These are phyloP conservation scores for Colletotrichum tamarilloi DNA, from an alignment of 2,329 filamentous ascomycete species.

Conservation along the genomic window DNA sequence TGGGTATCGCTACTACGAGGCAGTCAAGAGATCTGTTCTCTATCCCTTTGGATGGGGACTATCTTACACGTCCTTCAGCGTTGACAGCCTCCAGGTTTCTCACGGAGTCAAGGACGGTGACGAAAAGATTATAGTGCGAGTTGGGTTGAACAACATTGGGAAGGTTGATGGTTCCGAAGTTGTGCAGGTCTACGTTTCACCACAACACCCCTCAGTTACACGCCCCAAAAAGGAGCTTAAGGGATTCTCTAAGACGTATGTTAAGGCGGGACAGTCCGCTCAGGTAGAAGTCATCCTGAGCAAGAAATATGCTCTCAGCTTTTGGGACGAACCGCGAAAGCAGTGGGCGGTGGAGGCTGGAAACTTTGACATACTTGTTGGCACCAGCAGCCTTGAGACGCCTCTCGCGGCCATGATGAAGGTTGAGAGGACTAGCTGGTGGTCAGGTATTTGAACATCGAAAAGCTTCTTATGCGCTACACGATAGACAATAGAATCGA, in stretches of 20 bases:
- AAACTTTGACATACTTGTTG: background rate
- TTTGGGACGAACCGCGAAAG: conserved; percentile 7
- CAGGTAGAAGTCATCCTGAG: background rate
- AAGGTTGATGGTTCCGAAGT: background rate
- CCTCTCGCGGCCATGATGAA: background rate
- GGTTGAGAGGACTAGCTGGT: background rate
- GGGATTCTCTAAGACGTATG: conserved; percentile 62
- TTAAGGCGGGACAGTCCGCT: conserved; percentile 57
- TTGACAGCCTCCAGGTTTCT: conserved; percentile 44
- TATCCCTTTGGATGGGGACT: conserved; percentile 78
- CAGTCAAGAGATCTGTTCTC: conserved; percentile 53
- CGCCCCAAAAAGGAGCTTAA: conserved; percentile 60
- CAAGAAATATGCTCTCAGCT: conserved; percentile 3
- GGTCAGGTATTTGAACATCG: background rate
- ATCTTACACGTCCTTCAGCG: conserved; percentile 71
- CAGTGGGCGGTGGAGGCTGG: conserved; percentile 6
- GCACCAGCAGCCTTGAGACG: background rate
- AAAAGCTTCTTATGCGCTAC: background rate
- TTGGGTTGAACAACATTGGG: background rate
- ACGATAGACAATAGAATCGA: no score
- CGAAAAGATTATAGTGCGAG: background rate
- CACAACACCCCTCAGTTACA: conserved; percentile 55
- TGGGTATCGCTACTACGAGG: conserved; percentile 78
- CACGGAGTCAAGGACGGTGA: conserved; percentile 19
- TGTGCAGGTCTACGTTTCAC: conserved; percentile 48